Conservation (phyloP, 2,329 filamentous ascomycete genomes). For the Phialemoniopsis sp. region DNA sequence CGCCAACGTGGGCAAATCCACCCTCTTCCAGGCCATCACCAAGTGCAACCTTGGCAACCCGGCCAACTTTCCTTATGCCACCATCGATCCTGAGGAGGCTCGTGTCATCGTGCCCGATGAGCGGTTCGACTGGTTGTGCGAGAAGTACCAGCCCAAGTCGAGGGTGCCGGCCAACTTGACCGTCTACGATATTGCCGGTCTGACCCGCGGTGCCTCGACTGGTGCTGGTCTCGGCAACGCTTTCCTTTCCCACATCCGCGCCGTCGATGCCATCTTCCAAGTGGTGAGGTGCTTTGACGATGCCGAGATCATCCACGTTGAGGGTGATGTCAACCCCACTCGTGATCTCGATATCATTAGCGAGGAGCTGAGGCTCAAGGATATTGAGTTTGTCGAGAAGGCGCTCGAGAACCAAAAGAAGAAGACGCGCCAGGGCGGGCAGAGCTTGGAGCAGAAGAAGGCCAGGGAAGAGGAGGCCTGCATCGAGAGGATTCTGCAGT, state of each 20-base stretch:
- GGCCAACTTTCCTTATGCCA: constrained; percentile 98
- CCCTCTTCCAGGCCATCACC: constrained; percentile 98
- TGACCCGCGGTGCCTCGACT: constrained; percentile 92
- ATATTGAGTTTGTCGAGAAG: constrained; percentile 98
- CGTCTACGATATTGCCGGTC: constrained; percentile 96
- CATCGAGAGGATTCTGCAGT: constrained; percentile 82
- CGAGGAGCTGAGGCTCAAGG: constrained; percentile 94
- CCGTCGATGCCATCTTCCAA: constrained; percentile 96
- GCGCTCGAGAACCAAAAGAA: constrained; percentile 87
- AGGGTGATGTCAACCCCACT: constrained; percentile 94
- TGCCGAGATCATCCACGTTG: constrained; percentile 98
- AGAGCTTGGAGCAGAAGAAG: constrained; percentile 97
- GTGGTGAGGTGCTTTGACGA: constrained; percentile 97
- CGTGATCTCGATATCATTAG: constrained; percentile 95
- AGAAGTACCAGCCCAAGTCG: constrained; percentile 98
- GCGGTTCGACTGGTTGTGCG: constrained; percentile 90
- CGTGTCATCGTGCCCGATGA: constrained; percentile 96
- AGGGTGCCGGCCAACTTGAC: constrained; percentile 95
- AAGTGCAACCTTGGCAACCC: constrained; percentile 97
- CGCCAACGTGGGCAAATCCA: constrained; percentile 99
- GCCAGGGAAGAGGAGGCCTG: constrained; percentile 89
- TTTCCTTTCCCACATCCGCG: constrained; percentile 97
- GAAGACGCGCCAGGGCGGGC: constrained; percentile 90
- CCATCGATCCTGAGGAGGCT: constrained; percentile 97
- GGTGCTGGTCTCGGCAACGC: constrained; percentile 96